Conservation (phyloP, 2,329 filamentous ascomycete genomes). For the Ophiocordyceps robertsii region DNA sequence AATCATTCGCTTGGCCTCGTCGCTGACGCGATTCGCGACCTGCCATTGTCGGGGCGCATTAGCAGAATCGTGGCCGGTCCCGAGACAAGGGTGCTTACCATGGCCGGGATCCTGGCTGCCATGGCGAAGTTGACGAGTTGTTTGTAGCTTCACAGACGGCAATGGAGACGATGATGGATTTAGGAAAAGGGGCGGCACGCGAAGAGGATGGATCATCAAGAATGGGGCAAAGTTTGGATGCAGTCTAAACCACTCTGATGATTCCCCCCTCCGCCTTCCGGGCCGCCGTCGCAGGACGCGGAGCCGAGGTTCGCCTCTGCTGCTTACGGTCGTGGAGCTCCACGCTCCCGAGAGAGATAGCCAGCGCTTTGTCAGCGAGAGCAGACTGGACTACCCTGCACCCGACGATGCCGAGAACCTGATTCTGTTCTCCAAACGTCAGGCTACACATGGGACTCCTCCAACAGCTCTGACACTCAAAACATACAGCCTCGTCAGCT, state of each 20-base stretch:
- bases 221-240: too few species aligned
- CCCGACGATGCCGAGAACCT: too few species aligned
- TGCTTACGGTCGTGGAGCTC: too few species aligned
- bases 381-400: too few species aligned
- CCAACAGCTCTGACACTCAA: too few species aligned
- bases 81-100: conserved; percentile 8
- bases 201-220: too few species aligned
- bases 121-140: conserved; percentile 8
- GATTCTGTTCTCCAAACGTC: too few species aligned
- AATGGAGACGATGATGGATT: not conserved
- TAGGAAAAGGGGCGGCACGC: too few species aligned
- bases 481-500: too few species aligned
- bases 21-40: conserved; percentile 55
- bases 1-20: conserved; percentile 69
- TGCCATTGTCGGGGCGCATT: conserved; percentile 9
- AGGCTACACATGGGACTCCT: too few species aligned
- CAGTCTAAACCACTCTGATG: not conserved
- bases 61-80: conserved; percentile 1
- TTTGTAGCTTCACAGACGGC: not conserved
- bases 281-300: not conserved
- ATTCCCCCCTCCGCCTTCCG: not conserved
- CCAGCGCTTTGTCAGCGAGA: too few species aligned
- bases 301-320: conserved; percentile 3
- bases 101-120: conserved; percentile 18
- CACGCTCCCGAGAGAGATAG: too few species aligned